Evolutionary conservation across 148 eudicot species (phyloP), one percentile per base, ranked within the genome.

Genomic region (Camellia sinensis): DNA sequence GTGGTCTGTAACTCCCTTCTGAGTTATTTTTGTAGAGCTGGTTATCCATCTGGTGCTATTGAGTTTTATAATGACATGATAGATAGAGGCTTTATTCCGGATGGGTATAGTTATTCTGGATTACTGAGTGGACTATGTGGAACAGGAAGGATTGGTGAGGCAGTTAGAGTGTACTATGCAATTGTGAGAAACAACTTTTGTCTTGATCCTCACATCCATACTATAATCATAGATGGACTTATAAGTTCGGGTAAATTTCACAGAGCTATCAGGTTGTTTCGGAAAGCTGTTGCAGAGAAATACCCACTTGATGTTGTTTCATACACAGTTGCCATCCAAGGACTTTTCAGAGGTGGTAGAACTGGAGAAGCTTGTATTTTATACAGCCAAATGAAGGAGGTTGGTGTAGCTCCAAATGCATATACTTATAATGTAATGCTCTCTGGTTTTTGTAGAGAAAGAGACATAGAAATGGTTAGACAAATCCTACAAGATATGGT

Each of bases 1-100:
- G 87, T 83, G 29, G 81, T 80, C 11, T 86, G 85, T 54, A 89
- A 89, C 75, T 81, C 85, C 29, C 84, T 89, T 71, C 59, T 89
- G 46, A 86, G 83, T 76, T 89, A 86, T 67, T 86, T 84, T 57
- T 89, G 89, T 81, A 86, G 83, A 80, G 89, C 92, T 46, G 92
- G 92, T 60, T 76, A 83, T 73, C 85, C 89, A 19, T 57, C 75
- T 61, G 74, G 76, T 77, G 90, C 90, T 67, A 77, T 89, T 75
- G 84, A 84, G 56, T 83, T 89, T 56, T 89, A 83, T 45, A 74
- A 80, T 71, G 86, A 86, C 83, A 84, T 89, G 85, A 81, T 76
- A 59, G 78, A 62, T 71, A 75, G 83, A 69, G 90, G 86, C 9
- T 84, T 84, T 75, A 56, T 52, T 21, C 87, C 87, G 14, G 92